Evolutionary conservation across 2,329 filamentous ascomycete species (phyloP), one percentile per base, ranked within the genome.

Genomic region (Venturia asperata): DNA sequence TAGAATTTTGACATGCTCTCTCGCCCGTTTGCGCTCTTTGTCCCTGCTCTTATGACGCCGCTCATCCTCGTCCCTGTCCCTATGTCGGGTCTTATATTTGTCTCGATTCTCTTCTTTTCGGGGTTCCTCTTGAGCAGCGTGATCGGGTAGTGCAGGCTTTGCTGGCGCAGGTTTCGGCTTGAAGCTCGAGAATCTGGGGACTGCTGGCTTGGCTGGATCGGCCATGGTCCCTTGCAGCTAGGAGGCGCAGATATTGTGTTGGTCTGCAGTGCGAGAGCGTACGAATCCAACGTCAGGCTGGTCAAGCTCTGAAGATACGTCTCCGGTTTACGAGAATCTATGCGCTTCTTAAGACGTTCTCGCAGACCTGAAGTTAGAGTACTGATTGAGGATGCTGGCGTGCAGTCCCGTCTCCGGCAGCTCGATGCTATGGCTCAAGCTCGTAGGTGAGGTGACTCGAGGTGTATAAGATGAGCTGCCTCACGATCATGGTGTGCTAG

Each of bases 171-270:
- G 9, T 56, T 65, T 65, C 82, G 82, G 83, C 69, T 83, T 87
- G 78, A 92, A 93, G 68, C 89, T 92, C 24, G 85, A 80, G 72
- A 93, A 92, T 70, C 87, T 91, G 11, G 90, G 89, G 27, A 89
- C 79, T 49, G 70, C 24, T 41, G 61, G 13, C n/a, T 63, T 63
- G 9, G 5, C 19, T 37, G 39, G 37, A 4, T 63, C 61, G 34
- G 61, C 43, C 61, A 63, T 63, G 42, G 17, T 62, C 7, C 13
- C 39, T n/a, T n/a, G 17, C 4, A n/a, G n/a, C n/a, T n/a, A n/a
- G n/a, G n/a, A n/a, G n/a, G n/a, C n/a, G n/a, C n/a, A n/a, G n/a
- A n/a, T n/a, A n/a, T n/a, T n/a, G n/a, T n/a, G n/a, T n/a, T n/a
- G n/a, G n/a, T n/a, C n/a, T n/a, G n/a, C n/a, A n/a, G n/a, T n/a